Evolutionary conservation across 371 early-diverging fungal species (phyloP).

Genomic region (Mucor mucedo): DNA sequence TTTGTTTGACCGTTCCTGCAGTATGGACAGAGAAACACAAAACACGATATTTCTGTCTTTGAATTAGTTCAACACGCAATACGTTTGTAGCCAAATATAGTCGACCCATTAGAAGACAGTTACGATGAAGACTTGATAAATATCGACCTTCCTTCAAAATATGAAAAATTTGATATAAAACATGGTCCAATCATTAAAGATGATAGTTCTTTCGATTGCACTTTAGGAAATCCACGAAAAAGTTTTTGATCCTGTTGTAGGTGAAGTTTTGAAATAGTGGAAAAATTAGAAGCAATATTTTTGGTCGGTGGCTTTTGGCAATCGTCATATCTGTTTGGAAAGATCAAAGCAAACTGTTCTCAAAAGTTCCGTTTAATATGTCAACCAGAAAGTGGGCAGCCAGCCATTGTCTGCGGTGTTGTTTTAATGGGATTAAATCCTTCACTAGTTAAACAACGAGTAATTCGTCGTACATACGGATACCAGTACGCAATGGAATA

Average conservation of each 20-base stretch:
- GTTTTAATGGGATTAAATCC: constrained; percentile 61
- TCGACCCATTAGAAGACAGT: not conserved
- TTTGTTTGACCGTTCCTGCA: too few relatives aligned
- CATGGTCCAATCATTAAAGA: not conserved
- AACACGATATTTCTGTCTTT: too few relatives aligned
- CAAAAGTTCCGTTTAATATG: constrained; percentile 42
- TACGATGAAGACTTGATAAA: not conserved
- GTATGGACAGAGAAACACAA: too few relatives aligned
- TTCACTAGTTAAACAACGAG: constrained; percentile 56
- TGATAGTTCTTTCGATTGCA: not conserved
- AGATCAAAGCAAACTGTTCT: constrained; percentile 19
- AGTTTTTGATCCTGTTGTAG: not conserved
- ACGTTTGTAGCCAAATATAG: too few relatives aligned
- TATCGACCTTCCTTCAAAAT: not conserved
- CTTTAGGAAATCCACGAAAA: too few relatives aligned
- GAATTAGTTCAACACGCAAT: too few relatives aligned
- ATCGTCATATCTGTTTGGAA: constrained; percentile 42
- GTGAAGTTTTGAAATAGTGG: constrained; percentile 46
- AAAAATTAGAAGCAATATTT: constrained; percentile 39
- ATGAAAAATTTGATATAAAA: too few relatives aligned
- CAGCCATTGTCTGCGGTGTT: constrained; percentile 50
- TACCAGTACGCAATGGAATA: constrained; percentile 62
- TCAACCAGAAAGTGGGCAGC: constrained; percentile 49
- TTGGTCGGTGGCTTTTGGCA: constrained; percentile 57
- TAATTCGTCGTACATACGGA: constrained; percentile 61